These are phyloP conservation scores for Amanita pseudoporphyria DNA, from an alignment of 768 basidiomycete species.

Conservation along the genomic window DNA sequence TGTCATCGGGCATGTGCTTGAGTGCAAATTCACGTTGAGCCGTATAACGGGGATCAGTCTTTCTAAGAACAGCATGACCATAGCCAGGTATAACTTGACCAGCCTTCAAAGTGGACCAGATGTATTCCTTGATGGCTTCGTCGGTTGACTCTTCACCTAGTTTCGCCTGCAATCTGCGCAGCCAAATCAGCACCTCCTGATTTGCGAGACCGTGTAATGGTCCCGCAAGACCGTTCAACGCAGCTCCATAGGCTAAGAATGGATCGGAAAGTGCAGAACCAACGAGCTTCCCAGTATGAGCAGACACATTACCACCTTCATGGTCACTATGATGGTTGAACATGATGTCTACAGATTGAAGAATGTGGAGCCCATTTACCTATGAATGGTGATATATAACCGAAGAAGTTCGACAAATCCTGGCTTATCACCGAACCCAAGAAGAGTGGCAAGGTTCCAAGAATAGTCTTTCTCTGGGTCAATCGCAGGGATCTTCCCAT, in stretches of 20 bases:
- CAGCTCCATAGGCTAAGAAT: constrained; percentile 89
- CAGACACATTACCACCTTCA: constrained; percentile 98
- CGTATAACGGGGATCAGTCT: constrained; percentile 88
- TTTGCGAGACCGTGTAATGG: constrained; percentile 96
- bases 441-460: constrained; percentile 78
- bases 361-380: constrained; percentile 23
- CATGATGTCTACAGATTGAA: not conserved
- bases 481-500: constrained; percentile 81
- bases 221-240: constrained; percentile 92
- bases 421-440: constrained; percentile 83
- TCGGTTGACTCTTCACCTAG: constrained; percentile 82
- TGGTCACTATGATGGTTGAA: constrained; percentile 53
- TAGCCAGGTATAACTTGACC: constrained; percentile 95
- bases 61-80: constrained; percentile 78
- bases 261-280: constrained; percentile 96
- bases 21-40: constrained; percentile 86
- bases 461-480: constrained; percentile 83
- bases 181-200: constrained; percentile 94
- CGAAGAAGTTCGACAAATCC: constrained; percentile 92
- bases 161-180: constrained; percentile 85
- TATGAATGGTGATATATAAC: constrained; percentile 96
- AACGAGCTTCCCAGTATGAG: constrained; percentile 87
- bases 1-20: constrained; percentile 78
- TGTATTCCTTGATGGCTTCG: constrained; percentile 85
- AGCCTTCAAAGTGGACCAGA: constrained; percentile 88